Percentiles rank a stretch among this genome's conserved stretches.
Evolutionary conservation across 2,329 filamentous ascomycete genomes (phyloP).

Genomic region (Aureobasidium lini): DNA sequence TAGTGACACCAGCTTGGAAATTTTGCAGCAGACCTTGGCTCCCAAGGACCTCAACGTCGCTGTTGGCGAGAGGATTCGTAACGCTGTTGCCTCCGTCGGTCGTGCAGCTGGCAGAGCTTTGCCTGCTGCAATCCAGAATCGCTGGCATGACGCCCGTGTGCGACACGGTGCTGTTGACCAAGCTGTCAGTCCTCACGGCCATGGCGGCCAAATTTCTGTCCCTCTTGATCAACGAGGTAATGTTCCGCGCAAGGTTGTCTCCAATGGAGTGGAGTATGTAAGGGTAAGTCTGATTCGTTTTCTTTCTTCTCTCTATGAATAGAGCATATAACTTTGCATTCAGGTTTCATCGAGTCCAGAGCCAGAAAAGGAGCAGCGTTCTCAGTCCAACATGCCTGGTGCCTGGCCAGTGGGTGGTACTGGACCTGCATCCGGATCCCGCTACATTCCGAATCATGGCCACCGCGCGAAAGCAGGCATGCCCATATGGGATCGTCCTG

Average conservation of each 20-base stretch:
- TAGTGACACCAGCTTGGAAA: constrained; percentile 13
- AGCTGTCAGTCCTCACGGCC: background rate
- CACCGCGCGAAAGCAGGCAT: background rate
- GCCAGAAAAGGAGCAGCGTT: background rate
- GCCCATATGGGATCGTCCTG: background rate
- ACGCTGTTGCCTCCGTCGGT: background rate
- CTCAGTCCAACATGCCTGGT: background rate
- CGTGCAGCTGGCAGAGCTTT: background rate
- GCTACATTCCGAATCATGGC: background rate
- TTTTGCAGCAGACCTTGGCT: constrained; percentile 8
- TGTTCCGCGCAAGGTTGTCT: constrained; percentile 4
- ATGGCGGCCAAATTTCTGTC: constrained; percentile 9
- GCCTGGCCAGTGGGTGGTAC: background rate
- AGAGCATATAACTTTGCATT: background rate
- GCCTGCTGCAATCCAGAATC: constrained; percentile 4
- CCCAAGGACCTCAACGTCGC: constrained; percentile 9
- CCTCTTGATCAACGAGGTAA: constrained; percentile 10
- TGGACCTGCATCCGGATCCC: background rate
- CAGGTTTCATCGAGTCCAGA: constrained; percentile 7
- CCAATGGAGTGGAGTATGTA: constrained; percentile 6
- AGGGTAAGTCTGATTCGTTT: background rate
- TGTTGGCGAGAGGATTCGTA: background rate
- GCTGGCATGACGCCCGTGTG: constrained; percentile 10
- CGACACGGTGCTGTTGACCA: background rate
- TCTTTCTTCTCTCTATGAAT: background rate